Evolutionary conservation across 495 filamentous ascomycete genomes (phyloP).

Genomic region (Aspergillus biplanus): DNA sequence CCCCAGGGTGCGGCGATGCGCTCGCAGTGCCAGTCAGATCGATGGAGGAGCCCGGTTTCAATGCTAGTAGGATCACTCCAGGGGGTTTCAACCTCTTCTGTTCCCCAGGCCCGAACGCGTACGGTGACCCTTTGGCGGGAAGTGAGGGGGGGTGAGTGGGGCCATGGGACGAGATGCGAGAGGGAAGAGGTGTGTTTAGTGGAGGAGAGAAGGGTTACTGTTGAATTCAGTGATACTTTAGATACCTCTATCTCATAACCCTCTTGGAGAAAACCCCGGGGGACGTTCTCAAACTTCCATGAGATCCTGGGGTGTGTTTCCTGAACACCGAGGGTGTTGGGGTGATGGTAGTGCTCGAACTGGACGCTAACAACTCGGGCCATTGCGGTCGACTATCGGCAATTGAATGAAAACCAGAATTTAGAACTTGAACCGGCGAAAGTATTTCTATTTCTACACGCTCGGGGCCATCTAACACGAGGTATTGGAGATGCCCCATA

Average conservation of each 20-base stretch:
- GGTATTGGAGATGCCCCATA: not conserved
- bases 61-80: no score
- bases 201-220: not conserved
- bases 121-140: slow-evolving; percentile 2
- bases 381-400: slow-evolving; percentile 7
- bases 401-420: not conserved
- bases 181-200: not conserved
- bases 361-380: slow-evolving; percentile 6
- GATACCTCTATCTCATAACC: slow-evolving; percentile 16
- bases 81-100: not conserved
- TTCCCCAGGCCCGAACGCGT: slow-evolving; percentile 9
- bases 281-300: slow-evolving; percentile 3
- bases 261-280: not conserved
- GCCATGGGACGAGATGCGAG: slow-evolving; percentile 13
- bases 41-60: slow-evolving; percentile 7
- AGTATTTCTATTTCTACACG: not conserved
- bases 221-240: not conserved
- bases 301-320: slow-evolving; percentile 13
- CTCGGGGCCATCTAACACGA: not conserved
- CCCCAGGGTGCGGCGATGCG: slow-evolving; percentile 15
- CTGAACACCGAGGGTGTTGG: slow-evolving; percentile 13
- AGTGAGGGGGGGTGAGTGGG: not conserved
- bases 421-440: not conserved
- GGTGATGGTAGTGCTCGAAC: slow-evolving; percentile 16
- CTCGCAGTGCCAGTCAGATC: slow-evolving; percentile 4